Percentiles rank a stretch among this genome's conserved stretches.
Evolutionary conservation across 2,329 filamentous ascomycete genomes (phyloP).

Genomic region (Talaromyces sp.): DNA sequence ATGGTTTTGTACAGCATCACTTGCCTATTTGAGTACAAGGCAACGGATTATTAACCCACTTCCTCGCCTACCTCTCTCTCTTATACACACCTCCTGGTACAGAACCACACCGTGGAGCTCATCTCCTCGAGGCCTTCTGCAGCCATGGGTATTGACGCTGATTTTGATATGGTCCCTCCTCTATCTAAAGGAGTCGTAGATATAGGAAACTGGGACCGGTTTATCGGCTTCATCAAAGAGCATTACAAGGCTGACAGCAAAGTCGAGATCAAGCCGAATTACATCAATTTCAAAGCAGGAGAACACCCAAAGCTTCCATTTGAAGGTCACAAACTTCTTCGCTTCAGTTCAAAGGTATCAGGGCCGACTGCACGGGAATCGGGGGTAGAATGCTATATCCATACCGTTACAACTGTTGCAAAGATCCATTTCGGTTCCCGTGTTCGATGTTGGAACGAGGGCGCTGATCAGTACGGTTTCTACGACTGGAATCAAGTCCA

Average conservation of each 20-base stretch:
- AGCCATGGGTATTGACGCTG: neutral
- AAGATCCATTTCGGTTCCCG: neutral
- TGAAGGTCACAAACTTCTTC: neutral
- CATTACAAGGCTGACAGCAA: neutral
- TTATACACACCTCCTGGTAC: no score
- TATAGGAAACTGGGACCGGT: neutral
- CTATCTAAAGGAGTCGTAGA: neutral
- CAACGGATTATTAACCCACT: no score
- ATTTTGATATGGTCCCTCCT: neutral
- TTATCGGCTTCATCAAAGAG: neutral
- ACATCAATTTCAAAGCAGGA: neutral
- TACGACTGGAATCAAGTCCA: neutral
- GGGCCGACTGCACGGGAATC: neutral
- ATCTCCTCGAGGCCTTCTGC: no score
- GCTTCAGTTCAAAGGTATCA: neutral
- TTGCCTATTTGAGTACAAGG: no score
- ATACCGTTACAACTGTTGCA: neutral
- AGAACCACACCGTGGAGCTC: no score
- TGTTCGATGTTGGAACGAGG: neutral
- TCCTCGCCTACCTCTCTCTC: no score
- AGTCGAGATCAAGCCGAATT: neutral
- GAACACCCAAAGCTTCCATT: neutral
- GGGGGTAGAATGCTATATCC: neutral
- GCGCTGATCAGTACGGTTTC: neutral
- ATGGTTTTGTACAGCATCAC: no score